Base-by-base conservation (phyloP, 2,329 filamentous ascomycete species). In the Fusarium equiseti region DNA sequence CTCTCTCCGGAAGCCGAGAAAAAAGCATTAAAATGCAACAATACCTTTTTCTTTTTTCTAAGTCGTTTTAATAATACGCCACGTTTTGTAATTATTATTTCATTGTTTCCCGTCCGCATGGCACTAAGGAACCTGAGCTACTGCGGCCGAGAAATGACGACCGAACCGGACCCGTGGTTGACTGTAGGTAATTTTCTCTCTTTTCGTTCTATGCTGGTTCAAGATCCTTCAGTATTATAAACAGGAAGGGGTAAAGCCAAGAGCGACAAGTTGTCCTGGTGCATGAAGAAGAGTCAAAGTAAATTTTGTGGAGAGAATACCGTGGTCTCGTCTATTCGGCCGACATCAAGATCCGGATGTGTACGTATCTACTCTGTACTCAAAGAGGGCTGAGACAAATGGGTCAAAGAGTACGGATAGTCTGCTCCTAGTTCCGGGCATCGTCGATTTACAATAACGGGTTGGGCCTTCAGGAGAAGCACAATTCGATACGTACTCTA, bases 261-360 rank as follows among this genome's bases (percentile, higher is more conserved):
- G 16, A 2, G 18, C 6, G 35, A 12, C 4, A 38, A 35, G 15
- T 16, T 32, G 31, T 15, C 13, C 31, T 16, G 31, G 8, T 35
- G 32, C 32, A 38, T 43, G 13, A 16, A 43, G 42, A 43, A 43
- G 6, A 22, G 42, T 18, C 20, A 44, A 44, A 24, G 42, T 27
- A 38, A 55, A 24, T 26, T 27, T 43, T 63, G 58, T 63, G 58
- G 44, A 51, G 61, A 4, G 46, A 32, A 6, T 29, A 20, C 20
- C 20, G 20, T 20, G 20, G 20, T 20, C 29, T 13, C n/a, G 10
- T 35, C 29, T 55, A 59, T 26, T 49, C 53, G 53, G 63, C 20
- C 20, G 35, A 60, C 62, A 55, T 48, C 53, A 63, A 66, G 42
- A 52, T 49, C 29, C 24, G 31, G 29, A 38, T 32, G 42, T 51